These are phyloP conservation scores for Noccaea bulbosa DNA, from an alignment of 345 rosid species.

Conservation along the genomic window DNA sequence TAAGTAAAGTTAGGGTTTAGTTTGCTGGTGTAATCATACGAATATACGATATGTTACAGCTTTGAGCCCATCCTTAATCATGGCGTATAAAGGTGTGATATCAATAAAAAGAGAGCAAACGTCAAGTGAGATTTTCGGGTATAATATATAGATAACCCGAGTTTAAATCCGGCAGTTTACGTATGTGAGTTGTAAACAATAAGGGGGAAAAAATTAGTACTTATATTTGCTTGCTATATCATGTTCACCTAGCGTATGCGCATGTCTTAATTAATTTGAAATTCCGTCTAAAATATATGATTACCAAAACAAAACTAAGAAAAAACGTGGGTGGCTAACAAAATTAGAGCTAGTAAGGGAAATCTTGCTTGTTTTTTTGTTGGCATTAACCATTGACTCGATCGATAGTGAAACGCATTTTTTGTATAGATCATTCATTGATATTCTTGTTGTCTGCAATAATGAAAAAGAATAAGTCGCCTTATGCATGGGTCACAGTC, in stretches of 20 bases:
- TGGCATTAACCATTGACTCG: conserved; percentile 35
- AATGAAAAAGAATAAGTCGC: conserved; percentile 19
- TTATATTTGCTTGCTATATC: conserved; percentile 1
- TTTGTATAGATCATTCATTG: conserved; percentile 19
- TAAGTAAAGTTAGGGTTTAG: not conserved
- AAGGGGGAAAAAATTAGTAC: not conserved
- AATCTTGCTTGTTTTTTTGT: conserved; percentile 14
- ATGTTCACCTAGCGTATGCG: conserved; percentile 16
- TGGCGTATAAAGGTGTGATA: not conserved
- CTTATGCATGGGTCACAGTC: conserved; percentile 38
- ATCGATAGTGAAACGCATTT: conserved; percentile 21
- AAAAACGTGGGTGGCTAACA: conserved; percentile 25
- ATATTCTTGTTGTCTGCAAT: conserved; percentile 44
- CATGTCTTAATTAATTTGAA: conserved; percentile 23
- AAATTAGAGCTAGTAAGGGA: conserved; percentile 24
- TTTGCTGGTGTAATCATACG: conserved; percentile 21
- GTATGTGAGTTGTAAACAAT: not conserved
- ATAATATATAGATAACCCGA: not conserved
- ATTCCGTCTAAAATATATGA: not conserved
- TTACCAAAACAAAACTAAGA: conserved; percentile 14
- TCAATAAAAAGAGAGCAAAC: not conserved
- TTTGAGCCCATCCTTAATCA: not conserved
- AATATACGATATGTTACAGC: not conserved
- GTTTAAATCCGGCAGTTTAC: not conserved
- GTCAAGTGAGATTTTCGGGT: conserved; percentile 1